These are phyloP conservation scores for Byssoonygena ceratinophila DNA, from an alignment of 2,329 filamentous ascomycete genomes.

Conservation along the genomic window DNA sequence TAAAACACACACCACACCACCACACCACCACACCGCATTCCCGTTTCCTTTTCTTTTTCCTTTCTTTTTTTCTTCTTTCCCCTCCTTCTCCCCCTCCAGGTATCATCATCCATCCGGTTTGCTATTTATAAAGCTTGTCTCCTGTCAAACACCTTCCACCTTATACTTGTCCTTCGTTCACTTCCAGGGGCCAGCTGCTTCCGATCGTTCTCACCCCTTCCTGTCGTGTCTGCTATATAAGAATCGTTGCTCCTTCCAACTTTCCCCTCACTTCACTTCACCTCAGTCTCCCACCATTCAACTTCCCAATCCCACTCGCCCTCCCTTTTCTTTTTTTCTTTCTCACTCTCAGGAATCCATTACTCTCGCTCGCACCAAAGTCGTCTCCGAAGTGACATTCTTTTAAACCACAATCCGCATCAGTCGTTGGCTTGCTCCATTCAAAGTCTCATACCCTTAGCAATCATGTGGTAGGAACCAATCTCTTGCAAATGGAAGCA, in stretches of 20 bases:
- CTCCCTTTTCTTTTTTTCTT: not conserved
- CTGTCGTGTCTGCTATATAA: not conserved
- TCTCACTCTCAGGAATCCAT: not conserved
- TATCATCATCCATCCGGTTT: not conserved
- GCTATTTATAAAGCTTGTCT: not conserved
- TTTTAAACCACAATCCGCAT: not conserved
- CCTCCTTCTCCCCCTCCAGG: not conserved
- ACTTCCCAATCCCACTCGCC: not conserved
- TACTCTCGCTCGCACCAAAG: not conserved
- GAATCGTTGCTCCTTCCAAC: not conserved
- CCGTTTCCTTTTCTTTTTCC: not conserved
- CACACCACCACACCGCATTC: not conserved
- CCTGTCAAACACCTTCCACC: not conserved
- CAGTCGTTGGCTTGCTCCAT: not conserved
- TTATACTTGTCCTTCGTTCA: not conserved
- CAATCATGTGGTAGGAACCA: conserved; percentile 3
- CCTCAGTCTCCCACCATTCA: not conserved
- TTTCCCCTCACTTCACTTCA: not conserved
- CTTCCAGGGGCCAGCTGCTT: not conserved
- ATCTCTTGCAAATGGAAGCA: not conserved
- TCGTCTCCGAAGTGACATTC: not conserved
- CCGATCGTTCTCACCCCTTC: not conserved
- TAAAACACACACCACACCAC: too few species aligned
- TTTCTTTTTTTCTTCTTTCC: too few species aligned
- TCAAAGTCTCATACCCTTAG: not conserved